Base-by-base conservation (phyloP, 345 rosid species). In the Fremontodendron californicum region DNA sequence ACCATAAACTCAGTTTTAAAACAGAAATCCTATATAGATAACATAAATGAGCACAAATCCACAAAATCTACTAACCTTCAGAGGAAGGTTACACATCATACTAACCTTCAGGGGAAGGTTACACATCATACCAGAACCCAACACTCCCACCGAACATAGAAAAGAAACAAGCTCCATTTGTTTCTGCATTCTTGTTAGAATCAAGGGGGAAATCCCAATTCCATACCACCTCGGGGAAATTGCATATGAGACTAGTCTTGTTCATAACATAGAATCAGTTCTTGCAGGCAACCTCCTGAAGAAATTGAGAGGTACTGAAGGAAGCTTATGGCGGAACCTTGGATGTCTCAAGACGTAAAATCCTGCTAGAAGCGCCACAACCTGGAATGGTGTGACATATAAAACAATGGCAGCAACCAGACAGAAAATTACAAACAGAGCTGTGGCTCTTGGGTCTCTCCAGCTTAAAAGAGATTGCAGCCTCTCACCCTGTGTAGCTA, bases 401-500 rank as follows among this genome's bases (percentile, higher is more conserved):
- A 94, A 88, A 52, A 94, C 84, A 6, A 94, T 76, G 12, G 98
- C 96, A 21, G 97, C 92, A 13, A 92, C 76, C 86, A 94, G 78
- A 72, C 98, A 94, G 86, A 94, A 94, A 9, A 92, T 73, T 70
- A 92, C 94, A 16, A 94, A 94, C 21, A 94, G 86, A 0, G 94
- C 86, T 0, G 97, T 88, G 19, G 98, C 98, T 79, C 97, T 88
- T 2, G 98, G 97, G 80, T 94, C 98, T 74, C 98, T 86, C 98
- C 98, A 94, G 88, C 96, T 94, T 23, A 94, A 90, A 72, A 94
- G 60, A 64, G 97, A 92, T 78, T 91, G 97, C 19, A 94, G 76
- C 86, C 98, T 91, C 71, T 94, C 98, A 77, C 98, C 98, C 71
- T 94, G 98, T 5, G 98, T 91, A 42, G 98, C 98, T 70, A 94